These are phyloP conservation scores for Crataegus laevigata DNA, from an alignment of 306 rosid genomes.

Conservation along the genomic window DNA sequence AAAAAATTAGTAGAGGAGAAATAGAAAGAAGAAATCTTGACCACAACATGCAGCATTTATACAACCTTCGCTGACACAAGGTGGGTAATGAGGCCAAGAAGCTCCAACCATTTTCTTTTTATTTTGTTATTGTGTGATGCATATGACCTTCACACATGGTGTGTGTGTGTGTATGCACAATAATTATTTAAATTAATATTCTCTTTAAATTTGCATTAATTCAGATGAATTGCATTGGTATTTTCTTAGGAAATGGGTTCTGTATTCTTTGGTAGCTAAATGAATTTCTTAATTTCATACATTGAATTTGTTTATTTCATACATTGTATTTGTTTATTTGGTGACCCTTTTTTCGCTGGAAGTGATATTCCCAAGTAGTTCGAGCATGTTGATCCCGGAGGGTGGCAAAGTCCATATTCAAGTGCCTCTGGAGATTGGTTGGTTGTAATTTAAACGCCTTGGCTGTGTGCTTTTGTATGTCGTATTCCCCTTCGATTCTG, in stretches of 20 bases:
- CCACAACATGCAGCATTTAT: neutral
- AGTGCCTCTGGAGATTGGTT: too few species aligned
- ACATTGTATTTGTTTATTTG: too few species aligned
- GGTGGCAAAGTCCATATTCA: too few species aligned
- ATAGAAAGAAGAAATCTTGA: neutral
- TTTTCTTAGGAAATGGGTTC: too few species aligned
- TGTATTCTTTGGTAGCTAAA: conserved; percentile 22
- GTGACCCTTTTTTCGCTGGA: too few species aligned
- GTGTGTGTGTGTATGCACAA: neutral
- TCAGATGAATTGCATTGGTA: too few species aligned
- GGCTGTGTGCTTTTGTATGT: conserved; percentile 1
- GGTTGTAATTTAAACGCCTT: too few species aligned
- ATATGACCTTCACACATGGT: neutral
- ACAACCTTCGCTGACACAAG: neutral
- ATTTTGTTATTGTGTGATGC: neutral
- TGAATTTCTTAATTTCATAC: too few species aligned
- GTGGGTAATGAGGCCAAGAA: neutral
- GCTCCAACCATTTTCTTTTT: neutral
- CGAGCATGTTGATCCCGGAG: too few species aligned
- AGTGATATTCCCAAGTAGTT: too few species aligned
- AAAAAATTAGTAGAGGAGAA: neutral
- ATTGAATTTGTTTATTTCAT: too few species aligned
- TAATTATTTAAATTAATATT: too few species aligned
- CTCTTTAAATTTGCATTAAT: neutral
- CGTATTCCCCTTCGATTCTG: neutral